Base-by-base conservation (phyloP, 257 asterid genomes). In the Nicotiana otophora region DNA sequence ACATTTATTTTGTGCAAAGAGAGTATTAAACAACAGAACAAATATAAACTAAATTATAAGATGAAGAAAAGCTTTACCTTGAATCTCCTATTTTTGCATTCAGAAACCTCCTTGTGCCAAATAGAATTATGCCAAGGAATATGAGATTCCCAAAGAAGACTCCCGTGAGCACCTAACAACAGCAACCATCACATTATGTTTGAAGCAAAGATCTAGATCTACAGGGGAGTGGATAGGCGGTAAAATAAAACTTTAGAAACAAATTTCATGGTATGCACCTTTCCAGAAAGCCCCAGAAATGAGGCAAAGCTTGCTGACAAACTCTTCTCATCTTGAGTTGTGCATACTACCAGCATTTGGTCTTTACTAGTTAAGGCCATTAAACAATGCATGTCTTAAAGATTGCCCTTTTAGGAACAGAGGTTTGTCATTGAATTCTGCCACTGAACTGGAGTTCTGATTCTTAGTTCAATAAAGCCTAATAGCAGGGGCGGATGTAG, bases 281-380 rank as follows among this genome's bases (percentile, higher is more conserved):
- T 88, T 81, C 88, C 91, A 57, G 81, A 85, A 58, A 69, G 87
- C 86, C 86, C 60, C 30, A 85, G 26, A 70, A 89, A 82, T 66
- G 92, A 89, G 83, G 79, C 66, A 85, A 81, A 84, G 85, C 83
- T 82, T 42, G 42, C 77, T 16, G 89, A 85, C 23, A 82, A 84
- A 83, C 48, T 66, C 88, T 82, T 67, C 80, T 88, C 92, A 78
- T 79, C 85, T 76, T 84, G 89, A 68, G 64, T 87, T 66, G 83
- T 85, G 83, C 86, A 84, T 82, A 91, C 87, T 39, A 82, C 88
- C 94, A 90, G 87, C 81, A 84, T 87, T 86, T 87, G 87, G 81
- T 92, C 98, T 93, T 81, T 28, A 78, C 76, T 58, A 84, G 94
- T 82, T 95, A 88, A 93, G 97, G 90, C 61, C 65, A 53, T 39